Evolutionary conservation across 768 basidiomycete genomes (phyloP).

Genomic region (Suillus discolor): DNA sequence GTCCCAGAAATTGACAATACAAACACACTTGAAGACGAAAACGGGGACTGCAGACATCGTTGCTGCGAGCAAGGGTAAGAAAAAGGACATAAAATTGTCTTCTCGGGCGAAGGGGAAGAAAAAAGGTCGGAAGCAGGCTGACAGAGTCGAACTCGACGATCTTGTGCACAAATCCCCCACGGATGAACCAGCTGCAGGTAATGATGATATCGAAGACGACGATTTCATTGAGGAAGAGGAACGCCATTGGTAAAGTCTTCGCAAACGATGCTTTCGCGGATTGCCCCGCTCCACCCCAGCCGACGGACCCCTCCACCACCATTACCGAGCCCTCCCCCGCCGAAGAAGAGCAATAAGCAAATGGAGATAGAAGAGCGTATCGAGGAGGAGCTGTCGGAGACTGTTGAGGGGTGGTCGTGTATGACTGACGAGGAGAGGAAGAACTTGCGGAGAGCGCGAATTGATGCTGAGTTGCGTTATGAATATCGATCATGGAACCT

Average conservation of each 20-base stretch:
- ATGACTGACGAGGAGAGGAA: conserved; percentile 41
- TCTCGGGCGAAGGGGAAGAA: conserved; percentile 30
- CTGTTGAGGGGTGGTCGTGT: no score
- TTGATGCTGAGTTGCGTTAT: conserved; percentile 63
- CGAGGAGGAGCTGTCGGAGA: conserved; percentile 68
- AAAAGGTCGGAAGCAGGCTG: conserved; percentile 30
- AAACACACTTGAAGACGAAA: background rate
- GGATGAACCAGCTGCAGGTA: no score
- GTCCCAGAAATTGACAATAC: background rate
- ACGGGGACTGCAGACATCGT: background rate
- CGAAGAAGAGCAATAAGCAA: conserved; percentile 82
- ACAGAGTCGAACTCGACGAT: conserved; percentile 17
- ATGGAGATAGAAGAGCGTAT: conserved; percentile 41
- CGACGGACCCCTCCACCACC: conserved; percentile 67
- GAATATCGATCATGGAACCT: no score
- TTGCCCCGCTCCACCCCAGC: conserved; percentile 78
- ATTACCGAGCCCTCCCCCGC: conserved; percentile 66
- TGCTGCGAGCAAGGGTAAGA: conserved; percentile 16
- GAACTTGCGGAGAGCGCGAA: conserved; percentile 58
- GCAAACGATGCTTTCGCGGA: conserved; percentile 59
- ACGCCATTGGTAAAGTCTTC: conserved; percentile 70
- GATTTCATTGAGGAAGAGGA: no score
- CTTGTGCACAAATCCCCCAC: conserved; percentile 8
- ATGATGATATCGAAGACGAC: no score
- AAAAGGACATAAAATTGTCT: conserved; percentile 22